Evolutionary conservation across 108 stramenopile species (phyloP), one percentile per base, ranked within the genome.

Genomic region (Cylindrotheca fusiformis): DNA sequence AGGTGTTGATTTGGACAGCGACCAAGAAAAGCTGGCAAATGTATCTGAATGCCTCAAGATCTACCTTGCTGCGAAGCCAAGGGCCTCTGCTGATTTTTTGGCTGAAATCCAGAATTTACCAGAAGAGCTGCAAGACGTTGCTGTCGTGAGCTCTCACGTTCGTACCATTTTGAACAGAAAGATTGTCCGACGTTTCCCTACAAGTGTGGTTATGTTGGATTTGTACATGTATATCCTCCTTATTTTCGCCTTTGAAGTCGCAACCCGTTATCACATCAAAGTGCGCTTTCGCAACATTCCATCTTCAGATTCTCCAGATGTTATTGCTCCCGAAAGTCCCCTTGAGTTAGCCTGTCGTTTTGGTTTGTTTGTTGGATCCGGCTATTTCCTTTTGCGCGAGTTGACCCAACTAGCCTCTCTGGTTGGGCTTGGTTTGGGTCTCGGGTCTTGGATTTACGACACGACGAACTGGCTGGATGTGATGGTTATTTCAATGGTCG

Each of bases 391-490:
- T 18, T 33, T 67, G 19, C 83, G 90, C 6, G 90, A 92, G 60
- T 48, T 88, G 44, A 72, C 78, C 12, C 84, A 86, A 67, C 71
- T 87, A 47, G 72, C 78, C 21, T 74, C 82, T 24, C 45, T 88
- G 4, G 29, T 80, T 24, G 69, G 77, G 44, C 72, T 90, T 18
- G 78, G 78, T 1, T 14, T 41, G 6, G 76, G 72, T 33, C 61
- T 88, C 29, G 65, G 55, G 1, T 71, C 73, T 4, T 92, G 84
- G 84, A 55, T 87, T n/a, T 77, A 64, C 48, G 88, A 93, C 55
- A 66, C 83, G 30, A 75, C 74, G 23, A 93, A 89, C 59, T 93
- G 86, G 86, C 75, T 88, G 49, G 91, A 93, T 69, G 74, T 88
- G 30, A 26, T 56, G 19, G 81, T 88, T 46, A 93, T 88, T 49